Percentiles rank a stretch among this genome's conserved stretches.
These are phyloP conservation scores for Cercophora samala DNA, from an alignment of 495 filamentous ascomycete genomes.

Conservation along the genomic window DNA sequence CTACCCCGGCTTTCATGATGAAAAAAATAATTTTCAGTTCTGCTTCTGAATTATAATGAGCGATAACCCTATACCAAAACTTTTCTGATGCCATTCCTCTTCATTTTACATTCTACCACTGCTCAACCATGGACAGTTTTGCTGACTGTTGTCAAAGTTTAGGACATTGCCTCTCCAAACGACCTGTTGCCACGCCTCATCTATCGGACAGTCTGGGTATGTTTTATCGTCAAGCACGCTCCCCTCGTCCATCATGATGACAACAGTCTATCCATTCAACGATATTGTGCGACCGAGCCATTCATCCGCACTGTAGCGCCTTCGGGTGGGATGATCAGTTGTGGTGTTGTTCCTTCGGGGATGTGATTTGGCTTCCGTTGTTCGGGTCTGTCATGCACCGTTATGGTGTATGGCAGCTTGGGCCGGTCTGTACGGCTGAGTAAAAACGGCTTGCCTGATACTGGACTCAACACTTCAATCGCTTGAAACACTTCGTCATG, in stretches of 20 bases:
- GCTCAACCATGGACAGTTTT: conserved; percentile 4
- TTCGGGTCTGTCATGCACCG: conserved; percentile 35
- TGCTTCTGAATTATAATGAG: conserved; percentile 86
- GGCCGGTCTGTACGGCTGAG: conserved; percentile 49
- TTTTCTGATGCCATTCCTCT: conserved; percentile 42
- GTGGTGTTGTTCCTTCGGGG: conserved; percentile 64
- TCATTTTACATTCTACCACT: conserved; percentile 10
- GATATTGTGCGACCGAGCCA: conserved; percentile 70
- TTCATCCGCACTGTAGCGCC: conserved; percentile 74
- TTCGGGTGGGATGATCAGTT: conserved; percentile 72
- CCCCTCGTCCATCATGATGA: conserved; percentile 67
- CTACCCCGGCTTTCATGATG: conserved; percentile 59
- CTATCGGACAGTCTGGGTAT: background rate
- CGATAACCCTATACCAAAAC: conserved; percentile 80
- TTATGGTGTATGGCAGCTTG: conserved; percentile 40
- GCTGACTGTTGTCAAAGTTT: conserved; percentile 22
- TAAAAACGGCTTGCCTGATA: conserved; percentile 51
- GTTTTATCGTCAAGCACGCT: background rate
- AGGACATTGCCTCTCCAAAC: background rate
- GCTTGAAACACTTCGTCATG: background rate
- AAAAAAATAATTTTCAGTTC: conserved; percentile 79
- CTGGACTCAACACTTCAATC: conserved; percentile 11
- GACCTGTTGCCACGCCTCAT: conserved; percentile 1
- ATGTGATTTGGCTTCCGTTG: conserved; percentile 50
- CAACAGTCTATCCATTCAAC: conserved; percentile 99